Evolutionary conservation across 2,329 filamentous ascomycete species (phyloP).

Genomic region (Fusarium robinianum): DNA sequence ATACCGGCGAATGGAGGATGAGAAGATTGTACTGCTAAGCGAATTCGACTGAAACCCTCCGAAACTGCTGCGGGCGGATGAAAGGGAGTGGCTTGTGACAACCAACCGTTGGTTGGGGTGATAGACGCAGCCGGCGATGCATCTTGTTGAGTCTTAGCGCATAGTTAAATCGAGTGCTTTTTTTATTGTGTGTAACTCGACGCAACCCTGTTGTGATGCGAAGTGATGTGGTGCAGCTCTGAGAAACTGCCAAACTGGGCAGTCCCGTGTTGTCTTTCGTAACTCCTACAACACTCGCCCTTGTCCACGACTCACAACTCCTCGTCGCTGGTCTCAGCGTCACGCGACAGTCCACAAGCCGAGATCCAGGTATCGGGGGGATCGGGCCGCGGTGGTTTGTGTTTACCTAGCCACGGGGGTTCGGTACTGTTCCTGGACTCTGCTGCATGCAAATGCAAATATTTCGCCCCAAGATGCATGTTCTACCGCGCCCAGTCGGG

Average conservation of each 20-base stretch:
- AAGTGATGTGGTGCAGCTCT: conserved; percentile 5
- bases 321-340: conserved; percentile 19
- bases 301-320: conserved; percentile 3
- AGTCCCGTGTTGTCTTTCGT: too few species aligned
- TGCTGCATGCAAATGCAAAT: conserved; percentile 27
- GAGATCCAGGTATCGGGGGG: conserved; percentile 14
- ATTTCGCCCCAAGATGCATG: too few species aligned
- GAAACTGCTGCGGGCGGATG: neutral
- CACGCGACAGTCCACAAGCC: conserved; percentile 24
- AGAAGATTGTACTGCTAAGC: conserved; percentile 31
- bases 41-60: conserved; percentile 14
- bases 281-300: neutral
- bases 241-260: too few species aligned
- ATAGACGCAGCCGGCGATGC: conserved; percentile 12
- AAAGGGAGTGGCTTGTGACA: conserved; percentile 18
- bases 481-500: too few species aligned
- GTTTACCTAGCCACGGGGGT: conserved; percentile 23
- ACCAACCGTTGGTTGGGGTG: conserved; percentile 33
- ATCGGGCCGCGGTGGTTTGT: conserved; percentile 27
- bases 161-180: conserved; percentile 1
- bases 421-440: conserved; percentile 30
- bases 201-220: conserved; percentile 21
- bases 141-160: conserved; percentile 34
- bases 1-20: conserved; percentile 25
- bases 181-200: conserved; percentile 16